Evolutionary conservation across 2,329 filamentous ascomycete species (phyloP), one percentile per base, ranked within the genome.

Genomic region (Akanthomyces muscarius): DNA sequence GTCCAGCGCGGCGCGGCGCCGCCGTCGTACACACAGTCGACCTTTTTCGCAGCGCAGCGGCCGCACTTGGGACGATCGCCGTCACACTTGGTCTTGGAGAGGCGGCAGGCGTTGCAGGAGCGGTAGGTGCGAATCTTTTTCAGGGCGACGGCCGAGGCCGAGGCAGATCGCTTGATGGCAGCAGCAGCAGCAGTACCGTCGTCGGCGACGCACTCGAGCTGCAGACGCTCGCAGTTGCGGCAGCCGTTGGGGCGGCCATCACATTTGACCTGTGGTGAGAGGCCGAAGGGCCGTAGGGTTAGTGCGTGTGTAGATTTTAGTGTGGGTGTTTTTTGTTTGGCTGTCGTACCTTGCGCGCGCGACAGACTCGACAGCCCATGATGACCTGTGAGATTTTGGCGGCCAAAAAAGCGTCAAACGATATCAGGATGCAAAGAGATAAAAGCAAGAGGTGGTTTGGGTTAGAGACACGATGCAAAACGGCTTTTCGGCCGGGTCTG

Each of bases 11-110:
- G 74, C 13, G 73, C 72, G 62, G 74, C 70, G 30, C 71, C 75
- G 47, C 75, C 76, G 63, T 76, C 73, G 63, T 78, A 78, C 51
- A 74, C 67, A 56, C 76, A 78, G 16, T 75, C 74, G 21, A 73
- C 65, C 51, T 70, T 69, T 61, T 75, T 74, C 50, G 68, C 65
- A 54, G 60, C 51, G 65, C 76, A 78, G 58, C 74, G 69, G 45
- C 74, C 72, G 66, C 76, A 78, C 62, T 67, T 72, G 54, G 76
- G 76, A 18, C 75, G 74, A 65, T 74, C 74, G 70, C 76, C 76
- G 55, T 77, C 71, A 67, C 76, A 78, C 69, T 78, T 77, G 5
- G 75, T 77, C 72, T 77, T 77, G 63, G 75, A 76, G 28, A 76
- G 65, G 53, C 75, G 75, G 64, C 75, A 77, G 68, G 67, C 72